Evolutionary conservation across 768 basidiomycete species (phyloP), one percentile per base, ranked within the genome.

Genomic region (Hypsizygus marmoreus): DNA sequence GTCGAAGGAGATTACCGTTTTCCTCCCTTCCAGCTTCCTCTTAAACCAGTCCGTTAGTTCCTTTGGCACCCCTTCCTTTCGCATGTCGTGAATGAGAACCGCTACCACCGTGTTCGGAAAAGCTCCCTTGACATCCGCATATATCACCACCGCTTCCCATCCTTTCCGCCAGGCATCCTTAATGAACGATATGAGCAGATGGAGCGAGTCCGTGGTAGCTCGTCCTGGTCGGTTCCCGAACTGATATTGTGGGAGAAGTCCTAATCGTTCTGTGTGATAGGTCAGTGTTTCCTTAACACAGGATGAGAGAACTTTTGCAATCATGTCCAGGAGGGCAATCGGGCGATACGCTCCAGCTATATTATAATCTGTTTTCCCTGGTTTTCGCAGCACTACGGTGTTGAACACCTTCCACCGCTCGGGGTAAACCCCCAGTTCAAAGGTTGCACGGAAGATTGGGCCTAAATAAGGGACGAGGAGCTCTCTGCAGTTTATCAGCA

Each of bases 61-160:
- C 11, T 33, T 23, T 0, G 67, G 63, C 0, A 69, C 46, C 5
- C 65, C 47, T 0, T 39, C 19, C 39, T n/a, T 50, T 10, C 53
- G 39, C 56, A 72, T 53, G 24, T 70, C 51, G 35, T 67, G 57
- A 0, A 63, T 16, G 0, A 71, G 50, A 0, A 40, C 28, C 10
- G 59, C 53, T 0, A 54, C 50, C 0, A 54, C 61, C 0, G 56
- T 60, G 42, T 61, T 70, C 0, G 65, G 72, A 41, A 72, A 74
- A 0, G 69, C 71, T 0, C 63, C 70, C 45, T 73, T 60, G 0
- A 73, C 67, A 50, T 75, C 70, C 0, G 72, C 54, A 40, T 64
- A 68, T 0, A 73, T 51, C 0, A 54, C 52, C 0, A 63, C 57
- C 0, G 53, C 69, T 0, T 68, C 71, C 14, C 62, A 43, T 0